A percentile compares a stretch with the other conserved stretches of the same genome.
Conservation (phyloP, 257 asterid genomes). For the Hygrophila difformis region DNA sequence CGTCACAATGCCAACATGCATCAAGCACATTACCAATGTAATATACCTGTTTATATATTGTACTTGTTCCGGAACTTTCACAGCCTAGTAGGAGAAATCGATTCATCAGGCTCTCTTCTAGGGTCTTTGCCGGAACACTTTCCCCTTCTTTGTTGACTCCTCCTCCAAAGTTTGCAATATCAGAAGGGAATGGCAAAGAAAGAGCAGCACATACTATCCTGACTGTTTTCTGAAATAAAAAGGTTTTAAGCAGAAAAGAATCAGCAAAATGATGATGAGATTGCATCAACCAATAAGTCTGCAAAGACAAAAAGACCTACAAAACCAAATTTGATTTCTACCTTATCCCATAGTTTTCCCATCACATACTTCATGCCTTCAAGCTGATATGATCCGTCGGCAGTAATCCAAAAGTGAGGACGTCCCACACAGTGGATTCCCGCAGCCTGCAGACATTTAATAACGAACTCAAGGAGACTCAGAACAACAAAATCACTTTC, state of each 20-base stretch:
- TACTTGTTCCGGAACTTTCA: conserved; percentile 84
- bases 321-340: conserved; percentile 15
- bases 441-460: conserved; percentile 37
- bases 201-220: conserved; percentile 55
- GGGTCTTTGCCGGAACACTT: conserved; percentile 13
- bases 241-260: conserved; percentile 15
- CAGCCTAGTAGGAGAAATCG: conserved; percentile 72
- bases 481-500: not conserved
- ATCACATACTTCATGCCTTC: conserved; percentile 73
- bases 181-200: conserved; percentile 70
- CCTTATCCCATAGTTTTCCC: conserved; percentile 85
- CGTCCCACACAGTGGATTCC: conserved; percentile 60
- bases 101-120: conserved; percentile 22
- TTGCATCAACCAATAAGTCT: not conserved
- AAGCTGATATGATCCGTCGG: conserved; percentile 55
- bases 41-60: conserved; percentile 79
- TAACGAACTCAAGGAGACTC: too few species aligned
- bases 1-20: conserved; percentile 1
- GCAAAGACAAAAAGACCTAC: conserved; percentile 1
- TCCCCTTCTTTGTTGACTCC: conserved; percentile 23
- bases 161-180: conserved; percentile 15
- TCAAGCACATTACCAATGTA: too few species aligned
- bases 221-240: conserved; percentile 40
- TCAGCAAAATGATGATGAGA: not conserved
- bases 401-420: conserved; percentile 63